Conservation (phyloP, 345 rosid genomes). For the Acer yangbiense region DNA sequence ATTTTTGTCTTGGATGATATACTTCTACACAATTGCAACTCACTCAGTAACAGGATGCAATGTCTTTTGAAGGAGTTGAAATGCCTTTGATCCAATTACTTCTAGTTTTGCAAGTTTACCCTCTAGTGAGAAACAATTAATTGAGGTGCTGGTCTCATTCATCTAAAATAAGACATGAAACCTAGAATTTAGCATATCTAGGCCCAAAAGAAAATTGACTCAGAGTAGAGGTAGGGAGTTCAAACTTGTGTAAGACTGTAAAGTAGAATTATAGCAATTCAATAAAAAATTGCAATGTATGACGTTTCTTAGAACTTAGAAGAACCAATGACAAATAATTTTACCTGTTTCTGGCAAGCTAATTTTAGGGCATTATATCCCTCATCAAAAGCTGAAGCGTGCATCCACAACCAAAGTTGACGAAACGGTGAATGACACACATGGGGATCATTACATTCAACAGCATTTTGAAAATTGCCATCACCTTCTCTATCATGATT, state of each 20-base stretch:
- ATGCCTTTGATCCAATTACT: conserved; percentile 70
- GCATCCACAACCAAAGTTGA: conserved; percentile 85
- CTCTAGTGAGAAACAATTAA: conserved; percentile 69
- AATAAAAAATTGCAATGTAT: background rate
- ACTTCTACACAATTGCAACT: conserved; percentile 29
- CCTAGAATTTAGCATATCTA: conserved; percentile 4
- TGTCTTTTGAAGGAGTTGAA: conserved; percentile 64
- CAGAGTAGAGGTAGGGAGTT: background rate
- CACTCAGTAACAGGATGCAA: conserved; percentile 54
- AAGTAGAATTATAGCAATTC: background rate
- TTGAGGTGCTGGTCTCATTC: conserved; percentile 43
- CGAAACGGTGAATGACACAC: conserved; percentile 29
- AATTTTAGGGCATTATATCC: conserved; percentile 66
- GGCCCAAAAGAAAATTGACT: conserved; percentile 12
- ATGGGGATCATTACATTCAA: conserved; percentile 27
- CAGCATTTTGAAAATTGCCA: conserved; percentile 13
- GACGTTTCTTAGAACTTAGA: background rate
- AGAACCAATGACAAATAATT: background rate
- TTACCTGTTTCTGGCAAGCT: conserved; percentile 73
- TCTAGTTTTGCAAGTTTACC: conserved; percentile 81
- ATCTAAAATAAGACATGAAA: conserved; percentile 42
- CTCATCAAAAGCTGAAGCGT: conserved; percentile 77
- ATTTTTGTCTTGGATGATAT: conserved; percentile 8
- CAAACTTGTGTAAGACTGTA: background rate
- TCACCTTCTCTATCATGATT: conserved; percentile 29